A percentile compares a stretch with the other conserved stretches of the same genome.
phyloP scores from a whole-genome alignment of 2,329 filamentous ascomycete genomes.

The Xylariaceae sp. region DNA sequence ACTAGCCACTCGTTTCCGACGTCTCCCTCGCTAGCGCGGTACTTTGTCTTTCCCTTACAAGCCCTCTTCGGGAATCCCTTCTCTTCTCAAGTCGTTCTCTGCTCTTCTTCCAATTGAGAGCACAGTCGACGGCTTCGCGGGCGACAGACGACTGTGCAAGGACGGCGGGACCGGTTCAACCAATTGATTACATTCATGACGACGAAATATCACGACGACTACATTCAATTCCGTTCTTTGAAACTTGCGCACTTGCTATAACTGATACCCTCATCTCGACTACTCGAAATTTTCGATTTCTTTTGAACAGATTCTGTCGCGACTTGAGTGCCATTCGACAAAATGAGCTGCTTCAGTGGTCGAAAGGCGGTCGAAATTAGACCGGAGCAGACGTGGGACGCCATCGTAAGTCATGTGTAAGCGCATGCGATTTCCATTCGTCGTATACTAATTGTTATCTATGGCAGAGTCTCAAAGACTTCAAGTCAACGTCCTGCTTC shows the following conservation, averaged over 20 bases:
- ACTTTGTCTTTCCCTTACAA: slow-evolving; percentile 26
- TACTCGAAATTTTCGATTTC: slow-evolving; percentile 18
- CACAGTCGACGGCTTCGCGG: slow-evolving; percentile 52
- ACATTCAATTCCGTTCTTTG: slow-evolving; percentile 26
- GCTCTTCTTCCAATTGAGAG: slow-evolving; percentile 29
- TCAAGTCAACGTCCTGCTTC: slow-evolving; percentile 79
- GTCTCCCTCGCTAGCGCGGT: slow-evolving; percentile 20
- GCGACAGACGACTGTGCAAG: slow-evolving; percentile 52
- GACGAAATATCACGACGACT: slow-evolving; percentile 24
- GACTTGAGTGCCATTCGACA: slow-evolving; percentile 32
- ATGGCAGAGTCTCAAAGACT: slow-evolving; percentile 64
- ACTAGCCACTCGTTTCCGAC: slow-evolving; percentile 22
- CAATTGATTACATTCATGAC: slow-evolving; percentile 30
- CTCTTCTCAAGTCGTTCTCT: slow-evolving; percentile 17
- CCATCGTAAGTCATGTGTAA: slow-evolving; percentile 65
- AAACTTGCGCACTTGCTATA: slow-evolving; percentile 16
- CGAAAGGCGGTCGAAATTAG: slow-evolving; percentile 66
- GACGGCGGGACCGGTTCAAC: slow-evolving; percentile 44
- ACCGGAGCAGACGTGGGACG: slow-evolving; percentile 92
- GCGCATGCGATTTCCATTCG: not conserved
- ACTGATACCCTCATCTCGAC: slow-evolving; percentile 28
- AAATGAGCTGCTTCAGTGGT: slow-evolving; percentile 68
- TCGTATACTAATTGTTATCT: slow-evolving; percentile 7
- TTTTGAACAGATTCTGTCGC: slow-evolving; percentile 12
- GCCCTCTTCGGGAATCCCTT: slow-evolving; percentile 11